phyloP scores from a whole-genome alignment of 73 alveolate species.

The Paramecium biaurelia region DNA sequence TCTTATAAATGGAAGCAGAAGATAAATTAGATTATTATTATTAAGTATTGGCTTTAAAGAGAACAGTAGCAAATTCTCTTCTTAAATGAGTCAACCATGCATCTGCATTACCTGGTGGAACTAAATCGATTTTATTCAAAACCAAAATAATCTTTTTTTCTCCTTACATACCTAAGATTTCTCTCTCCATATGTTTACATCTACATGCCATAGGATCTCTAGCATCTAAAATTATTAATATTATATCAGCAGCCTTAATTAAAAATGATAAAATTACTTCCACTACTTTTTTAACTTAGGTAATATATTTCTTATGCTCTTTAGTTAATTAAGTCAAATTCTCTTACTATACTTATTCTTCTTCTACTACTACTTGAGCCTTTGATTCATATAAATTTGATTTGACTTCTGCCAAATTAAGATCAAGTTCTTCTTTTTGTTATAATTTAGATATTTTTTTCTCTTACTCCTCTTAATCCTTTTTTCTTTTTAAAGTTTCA shows the following conservation, averaged over 20 bases:
- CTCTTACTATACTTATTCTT: not conserved
- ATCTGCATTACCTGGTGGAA: constrained; percentile 93
- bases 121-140: constrained; percentile 95
- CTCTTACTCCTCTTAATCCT: constrained; percentile 65
- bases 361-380: constrained; percentile 28
- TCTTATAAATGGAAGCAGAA: constrained; percentile 81
- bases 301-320: constrained; percentile 71
- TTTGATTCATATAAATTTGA: constrained; percentile 25
- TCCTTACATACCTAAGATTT: constrained; percentile 72
- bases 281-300: constrained; percentile 86
- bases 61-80: constrained; percentile 86
- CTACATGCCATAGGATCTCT: constrained; percentile 98
- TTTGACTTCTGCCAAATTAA: not conserved
- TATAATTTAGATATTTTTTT: constrained; percentile 46
- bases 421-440: constrained; percentile 37
- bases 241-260: constrained; percentile 92
- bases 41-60: constrained; percentile 91
- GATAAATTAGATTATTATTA: constrained; percentile 80
- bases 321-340: constrained; percentile 19
- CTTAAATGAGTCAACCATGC: constrained; percentile 90
- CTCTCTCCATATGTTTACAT: constrained; percentile 86
- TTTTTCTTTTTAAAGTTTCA: constrained; percentile 66
- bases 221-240: constrained; percentile 96
- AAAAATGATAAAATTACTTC: not conserved
- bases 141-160: constrained; percentile 90